Evolutionary conservation across 164 flowering plant genomes (phyloP), one percentile per base, ranked within the genome.

Genomic region (Sextonia rubra): DNA sequence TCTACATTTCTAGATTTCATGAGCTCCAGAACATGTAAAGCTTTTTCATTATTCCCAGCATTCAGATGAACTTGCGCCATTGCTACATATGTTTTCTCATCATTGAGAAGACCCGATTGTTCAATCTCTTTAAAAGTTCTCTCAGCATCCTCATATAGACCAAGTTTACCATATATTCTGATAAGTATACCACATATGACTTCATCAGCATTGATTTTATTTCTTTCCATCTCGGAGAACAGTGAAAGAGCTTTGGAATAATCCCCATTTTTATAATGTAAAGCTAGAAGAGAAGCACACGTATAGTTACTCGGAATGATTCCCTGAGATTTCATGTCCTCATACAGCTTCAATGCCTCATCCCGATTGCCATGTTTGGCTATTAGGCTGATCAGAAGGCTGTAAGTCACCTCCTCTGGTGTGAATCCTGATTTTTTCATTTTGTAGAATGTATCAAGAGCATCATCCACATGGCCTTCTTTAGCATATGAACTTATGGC

Each of bases 141-240:
- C 77, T 81, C 70, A 17, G 99, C 97, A 83, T 95, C 98, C 66
- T 89, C 91, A 71, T 81, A 88, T 12, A 92, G 86, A 60, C 97
- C 97, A 75, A 95, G 93, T 79, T 89, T 95, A 12, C 99, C 99
- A 84, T 95, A 95, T 73, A 95, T 95, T 72, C 89, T 81, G 69
- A 95, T 86, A 12, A 95, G 85, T 78, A 95, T 83, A 47, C 99
- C 96, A 77, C 88, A 89, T 5, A 95, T 95, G 63, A 93, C 98
- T 85, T 95, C 99, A 83, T 95, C 99, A 66, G 83, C 86, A 22
- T 61, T 68, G 69, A 88, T 82, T 37, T 86, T 89, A 44, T 82
- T 71, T 3, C 70, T 83, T 75, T 82, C 90, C 98, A 95, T 95
- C 72, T 88, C 94, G 14, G 83, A 73, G 74, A 95, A 91, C 44